Conservation (phyloP, 1,284 basidiomycete species). For the Trichosporon sp. region DNA sequence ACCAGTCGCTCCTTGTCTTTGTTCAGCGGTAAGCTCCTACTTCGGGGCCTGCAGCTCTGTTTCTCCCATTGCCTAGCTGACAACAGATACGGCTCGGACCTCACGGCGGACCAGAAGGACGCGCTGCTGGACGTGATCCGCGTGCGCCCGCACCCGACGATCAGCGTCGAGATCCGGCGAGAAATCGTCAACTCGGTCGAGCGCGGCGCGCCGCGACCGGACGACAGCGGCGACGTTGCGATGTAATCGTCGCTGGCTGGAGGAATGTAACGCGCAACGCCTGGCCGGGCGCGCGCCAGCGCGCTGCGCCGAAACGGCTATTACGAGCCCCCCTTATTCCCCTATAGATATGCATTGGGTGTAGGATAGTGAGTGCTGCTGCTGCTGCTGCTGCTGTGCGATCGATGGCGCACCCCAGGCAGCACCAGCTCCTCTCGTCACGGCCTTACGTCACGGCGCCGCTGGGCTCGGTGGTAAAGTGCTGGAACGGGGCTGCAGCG, state of each 20-base stretch:
- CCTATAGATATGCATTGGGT: constrained; percentile 3
- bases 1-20: constrained; percentile 93
- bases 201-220: constrained; percentile 50
- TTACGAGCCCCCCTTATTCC: background rate
- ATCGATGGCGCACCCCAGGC: background rate
- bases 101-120: constrained; percentile 96
- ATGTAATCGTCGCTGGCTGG: constrained; percentile 36
- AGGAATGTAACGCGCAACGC: background rate
- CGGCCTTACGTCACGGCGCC: background rate
- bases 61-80: background rate
- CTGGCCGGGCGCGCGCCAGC: no score
- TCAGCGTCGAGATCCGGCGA: constrained; percentile 82
- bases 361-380: background rate
- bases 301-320: background rate
- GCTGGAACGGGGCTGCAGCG: background rate
- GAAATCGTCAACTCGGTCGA: constrained; percentile 60
- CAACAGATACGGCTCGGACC: constrained; percentile 85
- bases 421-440: background rate
- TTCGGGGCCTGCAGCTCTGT: background rate
- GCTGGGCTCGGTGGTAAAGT: background rate
- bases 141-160: constrained; percentile 79
- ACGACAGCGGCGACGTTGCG: constrained; percentile 41
- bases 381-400: background rate
- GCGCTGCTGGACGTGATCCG: constrained; percentile 91
- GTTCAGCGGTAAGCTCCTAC: constrained; percentile 73